Percentiles rank a stretch among this genome's conserved stretches.
phyloP scores from a whole-genome alignment of 23 red algal species.

The Cyanidiococcus yangmingshanensis region DNA sequence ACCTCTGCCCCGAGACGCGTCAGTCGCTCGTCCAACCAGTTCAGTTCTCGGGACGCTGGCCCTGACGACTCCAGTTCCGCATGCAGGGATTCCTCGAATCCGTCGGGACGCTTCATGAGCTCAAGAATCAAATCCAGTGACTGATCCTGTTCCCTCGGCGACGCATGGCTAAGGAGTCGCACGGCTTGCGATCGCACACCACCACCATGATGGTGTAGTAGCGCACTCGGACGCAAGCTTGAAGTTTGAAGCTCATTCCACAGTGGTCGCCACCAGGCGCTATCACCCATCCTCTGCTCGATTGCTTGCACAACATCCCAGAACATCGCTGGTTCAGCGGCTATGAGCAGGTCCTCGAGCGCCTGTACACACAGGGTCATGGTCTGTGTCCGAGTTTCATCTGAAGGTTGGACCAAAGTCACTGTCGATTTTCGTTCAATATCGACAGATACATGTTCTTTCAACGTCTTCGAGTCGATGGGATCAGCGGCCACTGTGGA shows the following conservation, averaged over 20 bases:
- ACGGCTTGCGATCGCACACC: background rate
- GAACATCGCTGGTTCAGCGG: background rate
- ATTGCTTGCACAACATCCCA: background rate
- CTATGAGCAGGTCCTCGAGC: too few species aligned
- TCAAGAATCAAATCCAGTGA: background rate
- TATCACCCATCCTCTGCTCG: background rate
- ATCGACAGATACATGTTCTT: too few species aligned
- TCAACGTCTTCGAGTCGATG: too few species aligned
- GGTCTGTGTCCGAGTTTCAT: too few species aligned
- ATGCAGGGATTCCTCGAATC: background rate
- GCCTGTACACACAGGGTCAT: too few species aligned
- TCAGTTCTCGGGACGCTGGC: background rate
- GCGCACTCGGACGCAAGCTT: background rate
- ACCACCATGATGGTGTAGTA: background rate
- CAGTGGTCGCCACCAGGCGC: background rate
- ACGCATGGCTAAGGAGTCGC: background rate
- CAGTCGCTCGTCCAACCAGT: background rate
- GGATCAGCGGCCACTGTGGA: too few species aligned
- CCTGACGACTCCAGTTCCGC: background rate
- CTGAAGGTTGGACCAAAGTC: too few species aligned
- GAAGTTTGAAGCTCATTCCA: background rate
- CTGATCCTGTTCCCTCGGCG: background rate
- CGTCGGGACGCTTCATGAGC: background rate
- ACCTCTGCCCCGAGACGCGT: background rate
- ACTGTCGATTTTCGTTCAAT: too few species aligned